Evolutionary conservation across 139 green algal genomes (phyloP).

Genomic region (Deuterostichococcus epilithicus): DNA sequence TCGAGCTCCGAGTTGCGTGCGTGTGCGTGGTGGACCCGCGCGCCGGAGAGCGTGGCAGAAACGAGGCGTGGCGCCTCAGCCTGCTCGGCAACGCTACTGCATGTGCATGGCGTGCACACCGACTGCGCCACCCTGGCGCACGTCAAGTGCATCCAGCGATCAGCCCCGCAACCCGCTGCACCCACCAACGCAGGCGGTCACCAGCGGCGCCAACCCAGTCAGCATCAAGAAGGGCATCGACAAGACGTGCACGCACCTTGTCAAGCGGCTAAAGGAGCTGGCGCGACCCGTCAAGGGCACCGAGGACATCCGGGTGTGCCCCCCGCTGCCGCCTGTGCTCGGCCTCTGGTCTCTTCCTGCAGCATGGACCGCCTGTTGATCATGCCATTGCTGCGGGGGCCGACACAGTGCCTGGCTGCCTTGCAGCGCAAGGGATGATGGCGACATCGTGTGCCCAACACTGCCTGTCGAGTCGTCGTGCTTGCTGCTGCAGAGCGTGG

Average conservation of each 20-base stretch:
- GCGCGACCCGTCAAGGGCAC: conserved; percentile 82
- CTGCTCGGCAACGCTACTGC: background rate
- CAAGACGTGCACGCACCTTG: conserved; percentile 83
- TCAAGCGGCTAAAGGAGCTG: conserved; percentile 76
- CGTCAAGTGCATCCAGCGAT: no score
- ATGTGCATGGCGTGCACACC: background rate
- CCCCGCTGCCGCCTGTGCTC: no score
- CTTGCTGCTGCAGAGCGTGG: conserved; percentile 42
- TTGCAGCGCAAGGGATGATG: background rate
- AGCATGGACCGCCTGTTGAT: background rate
- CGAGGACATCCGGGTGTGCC: conserved; percentile 83
- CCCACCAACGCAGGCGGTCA: conserved; percentile 86
- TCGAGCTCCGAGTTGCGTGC: no score
- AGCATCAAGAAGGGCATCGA: conserved; percentile 96
- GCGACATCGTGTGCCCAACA: background rate
- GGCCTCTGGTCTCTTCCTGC: no score
- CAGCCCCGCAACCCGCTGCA: no score
- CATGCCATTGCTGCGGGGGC: background rate
- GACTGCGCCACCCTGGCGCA: background rate
- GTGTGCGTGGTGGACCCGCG: no score
- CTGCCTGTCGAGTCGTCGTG: background rate
- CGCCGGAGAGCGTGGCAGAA: no score
- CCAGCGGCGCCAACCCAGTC: conserved; percentile 91
- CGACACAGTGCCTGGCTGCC: background rate
- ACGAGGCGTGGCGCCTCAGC: no score